These are phyloP conservation scores for Tetrapisispora fleetii DNA, from an alignment of 805 yeast genomes.

Conservation along the genomic window DNA sequence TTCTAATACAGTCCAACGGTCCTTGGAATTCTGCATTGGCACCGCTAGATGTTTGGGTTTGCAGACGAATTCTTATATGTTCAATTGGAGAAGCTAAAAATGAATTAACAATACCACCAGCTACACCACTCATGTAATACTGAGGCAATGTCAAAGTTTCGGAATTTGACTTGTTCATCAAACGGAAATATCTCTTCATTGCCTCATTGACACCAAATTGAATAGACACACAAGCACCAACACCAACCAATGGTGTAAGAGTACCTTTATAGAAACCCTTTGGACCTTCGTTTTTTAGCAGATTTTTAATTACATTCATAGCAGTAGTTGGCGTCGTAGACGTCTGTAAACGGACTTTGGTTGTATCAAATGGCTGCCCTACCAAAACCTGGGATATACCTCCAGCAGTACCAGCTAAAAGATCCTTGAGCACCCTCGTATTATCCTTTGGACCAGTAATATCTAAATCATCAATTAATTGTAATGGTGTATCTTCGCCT, in stretches of 20 bases:
- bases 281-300: conserved; percentile 73
- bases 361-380: conserved; percentile 95
- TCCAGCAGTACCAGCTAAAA: conserved; percentile 86
- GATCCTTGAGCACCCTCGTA: conserved; percentile 46
- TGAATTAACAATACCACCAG: conserved; percentile 89
- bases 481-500: conserved; percentile 27
- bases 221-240: conserved; percentile 96
- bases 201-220: conserved; percentile 93
- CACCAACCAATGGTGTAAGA: conserved; percentile 83
- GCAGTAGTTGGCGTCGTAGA: conserved; percentile 68
- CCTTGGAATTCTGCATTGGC: conserved; percentile 50
- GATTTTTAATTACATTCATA: conserved; percentile 61
- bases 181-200: conserved; percentile 71
- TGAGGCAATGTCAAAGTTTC: conserved; percentile 44
- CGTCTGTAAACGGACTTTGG: conserved; percentile 86
- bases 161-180: conserved; percentile 28
- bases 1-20: conserved; percentile 32
- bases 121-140: conserved; percentile 73
- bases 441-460: conserved; percentile 5
- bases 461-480: conserved; percentile 26
- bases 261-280: conserved; percentile 89
- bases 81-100: conserved; percentile 89
- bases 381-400: conserved; percentile 92
- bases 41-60: conserved; percentile 51
- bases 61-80: conserved; percentile 87